phyloP scores from a whole-genome alignment of 371 early-diverging fungal species.

The Lichtheimia ornata region DNA sequence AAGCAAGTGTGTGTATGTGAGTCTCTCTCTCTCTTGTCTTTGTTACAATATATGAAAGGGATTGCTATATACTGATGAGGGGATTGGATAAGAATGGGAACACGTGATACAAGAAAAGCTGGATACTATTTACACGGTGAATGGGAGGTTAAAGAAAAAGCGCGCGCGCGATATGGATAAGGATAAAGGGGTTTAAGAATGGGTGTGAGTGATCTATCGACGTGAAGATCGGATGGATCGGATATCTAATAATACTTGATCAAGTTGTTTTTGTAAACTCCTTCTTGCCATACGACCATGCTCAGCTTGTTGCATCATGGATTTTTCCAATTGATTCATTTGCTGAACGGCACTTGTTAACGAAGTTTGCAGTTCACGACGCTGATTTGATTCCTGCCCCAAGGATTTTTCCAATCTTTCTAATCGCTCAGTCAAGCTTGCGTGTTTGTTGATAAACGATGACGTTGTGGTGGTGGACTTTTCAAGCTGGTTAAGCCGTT shows the following conservation, averaged over 20 bases:
- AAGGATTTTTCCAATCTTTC: neutral
- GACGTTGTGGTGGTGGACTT: too few relatives aligned
- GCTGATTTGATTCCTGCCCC: neutral
- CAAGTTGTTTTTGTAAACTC: constrained; percentile 1
- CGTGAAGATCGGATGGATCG: neutral
- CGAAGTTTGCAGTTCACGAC: constrained; percentile 2
- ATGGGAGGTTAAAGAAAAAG: too few relatives aligned
- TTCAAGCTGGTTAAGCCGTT: neutral
- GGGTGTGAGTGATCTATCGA: neutral
- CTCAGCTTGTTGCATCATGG: neutral
- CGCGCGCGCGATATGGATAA: too few relatives aligned
- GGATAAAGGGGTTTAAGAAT: too few relatives aligned
- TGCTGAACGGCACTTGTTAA: constrained; percentile 1
- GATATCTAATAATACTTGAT: neutral
- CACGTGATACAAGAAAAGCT: too few relatives aligned
- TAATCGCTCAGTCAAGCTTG: constrained; percentile 2
- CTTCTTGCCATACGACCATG: neutral
- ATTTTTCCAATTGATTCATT: constrained; percentile 2
- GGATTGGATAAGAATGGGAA: too few relatives aligned
- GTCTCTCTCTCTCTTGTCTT: too few relatives aligned
- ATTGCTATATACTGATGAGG: too few relatives aligned
- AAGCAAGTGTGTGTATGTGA: too few relatives aligned
- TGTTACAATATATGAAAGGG: too few relatives aligned
- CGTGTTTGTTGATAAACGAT: too few relatives aligned
- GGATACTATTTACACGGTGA: too few relatives aligned